phyloP scores from a whole-genome alignment of 2,329 filamentous ascomycete genomes.

The Exutisphaerella laricina region DNA sequence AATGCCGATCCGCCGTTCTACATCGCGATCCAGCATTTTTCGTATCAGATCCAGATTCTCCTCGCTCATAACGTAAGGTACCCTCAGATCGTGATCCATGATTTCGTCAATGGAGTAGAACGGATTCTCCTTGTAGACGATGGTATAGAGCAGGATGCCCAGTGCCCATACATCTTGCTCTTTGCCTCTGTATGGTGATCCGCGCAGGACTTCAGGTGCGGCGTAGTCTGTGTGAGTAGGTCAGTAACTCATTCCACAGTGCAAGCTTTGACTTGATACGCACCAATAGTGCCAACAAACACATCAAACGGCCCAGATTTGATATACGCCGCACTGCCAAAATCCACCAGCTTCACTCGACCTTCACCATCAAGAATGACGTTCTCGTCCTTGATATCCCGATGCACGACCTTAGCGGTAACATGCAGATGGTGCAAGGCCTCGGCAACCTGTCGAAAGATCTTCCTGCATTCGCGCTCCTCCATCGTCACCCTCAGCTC shows the following conservation, averaged over 20 bases:
- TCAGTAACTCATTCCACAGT: too few relatives aligned
- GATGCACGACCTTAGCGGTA: slow-evolving; percentile 85
- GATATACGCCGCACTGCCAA: slow-evolving; percentile 96
- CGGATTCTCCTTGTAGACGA: slow-evolving; percentile 98
- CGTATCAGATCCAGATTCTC: slow-evolving; percentile 89
- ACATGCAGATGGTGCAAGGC: slow-evolving; percentile 89
- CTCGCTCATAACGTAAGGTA: slow-evolving; percentile 84
- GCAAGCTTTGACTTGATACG: slow-evolving; percentile 37
- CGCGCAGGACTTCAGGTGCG: slow-evolving; percentile 93
- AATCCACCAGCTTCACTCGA: slow-evolving; percentile 94
- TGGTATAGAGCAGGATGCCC: slow-evolving; percentile 94
- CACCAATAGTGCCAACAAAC: slow-evolving; percentile 97
- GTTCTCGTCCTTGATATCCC: slow-evolving; percentile 99
- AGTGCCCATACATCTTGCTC: slow-evolving; percentile 98
- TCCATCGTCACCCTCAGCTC: slow-evolving; percentile 96
- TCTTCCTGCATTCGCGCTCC: slow-evolving; percentile 85
- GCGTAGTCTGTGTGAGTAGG: slow-evolving; percentile 70
- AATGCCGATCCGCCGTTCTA: slow-evolving; percentile 77
- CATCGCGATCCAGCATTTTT: slow-evolving; percentile 86
- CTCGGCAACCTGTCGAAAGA: slow-evolving; percentile 87
- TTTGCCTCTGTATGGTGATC: slow-evolving; percentile 85
- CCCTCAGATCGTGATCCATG: slow-evolving; percentile 89
- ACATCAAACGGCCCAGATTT: slow-evolving; percentile 98
- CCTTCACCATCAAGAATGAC: slow-evolving; percentile 93
- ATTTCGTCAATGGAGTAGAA: slow-evolving; percentile 99